Evolutionary conservation across 192 early-diverging fungal species (phyloP).

Genomic region (Diversispora epigaea): DNA sequence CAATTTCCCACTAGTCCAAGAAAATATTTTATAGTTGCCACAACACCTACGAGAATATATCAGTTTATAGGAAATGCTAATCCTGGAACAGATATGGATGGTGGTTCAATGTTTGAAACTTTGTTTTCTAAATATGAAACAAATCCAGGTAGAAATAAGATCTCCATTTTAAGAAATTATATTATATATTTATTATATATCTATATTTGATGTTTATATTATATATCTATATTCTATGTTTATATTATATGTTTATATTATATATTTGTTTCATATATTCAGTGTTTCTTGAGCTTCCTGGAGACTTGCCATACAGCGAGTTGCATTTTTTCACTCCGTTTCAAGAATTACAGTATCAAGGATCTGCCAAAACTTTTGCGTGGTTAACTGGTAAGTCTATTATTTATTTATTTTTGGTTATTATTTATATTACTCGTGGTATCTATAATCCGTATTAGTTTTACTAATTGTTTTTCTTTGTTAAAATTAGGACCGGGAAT

Average conservation of each 20-base stretch:
- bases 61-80: conserved; percentile 79
- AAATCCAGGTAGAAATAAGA: conserved; percentile 53
- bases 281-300: conserved; percentile 63
- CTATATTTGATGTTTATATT: not conserved
- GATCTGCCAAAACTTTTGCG: conserved; percentile 76
- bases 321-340: conserved; percentile 70
- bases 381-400: conserved; percentile 76
- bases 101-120: conserved; percentile 69
- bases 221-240: conserved; percentile 1
- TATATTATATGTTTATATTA: not conserved
- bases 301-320: conserved; percentile 54
- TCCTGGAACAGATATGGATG: conserved; percentile 50
- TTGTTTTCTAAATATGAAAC: conserved; percentile 72
- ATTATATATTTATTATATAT: conserved; percentile 5
- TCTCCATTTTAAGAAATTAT: not conserved
- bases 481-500: conserved; percentile 67
- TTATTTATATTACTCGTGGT: not conserved
- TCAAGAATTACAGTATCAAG: conserved; percentile 65
- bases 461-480: conserved; percentile 1
- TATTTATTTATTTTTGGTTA: not conserved
- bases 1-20: conserved; percentile 70
- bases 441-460: not conserved
- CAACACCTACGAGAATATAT: conserved; percentile 87
- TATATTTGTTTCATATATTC: conserved; percentile 7
- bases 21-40: conserved; percentile 76